phyloP scores from a whole-genome alignment of 2,329 filamentous ascomycete genomes.

The Trichoderma guizhouense region DNA sequence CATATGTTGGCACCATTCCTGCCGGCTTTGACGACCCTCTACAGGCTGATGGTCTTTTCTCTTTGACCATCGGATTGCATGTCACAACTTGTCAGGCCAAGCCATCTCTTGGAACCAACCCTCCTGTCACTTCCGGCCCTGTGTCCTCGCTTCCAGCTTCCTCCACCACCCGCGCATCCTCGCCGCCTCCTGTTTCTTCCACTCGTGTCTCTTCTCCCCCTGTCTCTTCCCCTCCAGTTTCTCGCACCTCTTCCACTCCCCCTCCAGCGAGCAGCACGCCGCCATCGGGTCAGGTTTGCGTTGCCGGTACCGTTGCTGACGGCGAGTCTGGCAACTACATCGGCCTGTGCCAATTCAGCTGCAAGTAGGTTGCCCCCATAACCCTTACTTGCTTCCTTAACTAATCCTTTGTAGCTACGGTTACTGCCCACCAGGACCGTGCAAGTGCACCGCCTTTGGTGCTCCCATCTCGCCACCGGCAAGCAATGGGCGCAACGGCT shows the following conservation, averaged over 20 bases:
- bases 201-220: slow-evolving; percentile 13
- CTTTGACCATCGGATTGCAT: slow-evolving; percentile 15
- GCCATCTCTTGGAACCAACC: slow-evolving; percentile 29
- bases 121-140: slow-evolving; percentile 35
- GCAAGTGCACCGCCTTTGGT: slow-evolving; percentile 34
- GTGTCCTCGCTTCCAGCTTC: slow-evolving; percentile 22
- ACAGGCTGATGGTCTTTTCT: slow-evolving; percentile 7
- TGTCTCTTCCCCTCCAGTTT: neutral
- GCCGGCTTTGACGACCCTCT: slow-evolving; percentile 23
- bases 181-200: slow-evolving; percentile 9
- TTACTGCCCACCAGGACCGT: slow-evolving; percentile 34
- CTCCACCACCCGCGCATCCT: neutral
- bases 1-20: slow-evolving; percentile 50
- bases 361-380: slow-evolving; percentile 14
- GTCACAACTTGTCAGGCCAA: slow-evolving; percentile 22
- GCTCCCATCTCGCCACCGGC: slow-evolving; percentile 27
- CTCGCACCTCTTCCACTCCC: slow-evolving; percentile 30
- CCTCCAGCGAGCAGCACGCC: slow-evolving; percentile 18
- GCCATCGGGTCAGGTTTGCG: slow-evolving; percentile 21
- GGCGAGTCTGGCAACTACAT: slow-evolving; percentile 32
- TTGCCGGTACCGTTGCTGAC: slow-evolving; percentile 29
- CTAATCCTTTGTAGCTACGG: slow-evolving; percentile 21
- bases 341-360: slow-evolving; percentile 36
- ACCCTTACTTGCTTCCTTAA: neutral
- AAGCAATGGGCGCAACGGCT: slow-evolving; percentile 30